Conservation (phyloP, 2,329 filamentous ascomycete genomes). For the Teratosphaeria viscida region DNA sequence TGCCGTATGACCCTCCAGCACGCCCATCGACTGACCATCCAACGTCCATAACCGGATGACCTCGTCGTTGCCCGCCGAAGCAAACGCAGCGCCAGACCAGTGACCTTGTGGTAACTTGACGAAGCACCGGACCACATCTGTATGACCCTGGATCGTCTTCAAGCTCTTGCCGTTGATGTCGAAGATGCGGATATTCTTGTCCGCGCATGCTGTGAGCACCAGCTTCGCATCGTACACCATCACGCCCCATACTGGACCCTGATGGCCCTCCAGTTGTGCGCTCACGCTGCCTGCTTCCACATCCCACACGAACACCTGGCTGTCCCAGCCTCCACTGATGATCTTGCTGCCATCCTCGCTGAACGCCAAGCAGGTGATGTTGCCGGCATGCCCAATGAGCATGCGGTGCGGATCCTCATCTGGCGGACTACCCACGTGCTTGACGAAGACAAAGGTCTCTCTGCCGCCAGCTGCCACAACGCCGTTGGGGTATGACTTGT, state of each 20-base stretch:
- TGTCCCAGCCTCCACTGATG: constrained; percentile 91
- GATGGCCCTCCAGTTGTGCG: constrained; percentile 62
- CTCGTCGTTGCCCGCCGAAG: constrained; percentile 87
- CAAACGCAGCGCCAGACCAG: constrained; percentile 78
- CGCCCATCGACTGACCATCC: constrained; percentile 62
- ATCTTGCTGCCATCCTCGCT: constrained; percentile 61
- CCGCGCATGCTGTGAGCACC: constrained; percentile 73
- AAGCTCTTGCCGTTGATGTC: constrained; percentile 54
- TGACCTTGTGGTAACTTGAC: constrained; percentile 68
- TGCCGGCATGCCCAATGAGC: constrained; percentile 74
- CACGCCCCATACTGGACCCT: constrained; percentile 83
- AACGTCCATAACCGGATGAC: constrained; percentile 80
- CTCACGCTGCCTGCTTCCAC: constrained; percentile 76
- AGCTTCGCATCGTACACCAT: constrained; percentile 69
- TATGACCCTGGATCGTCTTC: constrained; percentile 56
- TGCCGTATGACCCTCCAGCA: constrained; percentile 80
- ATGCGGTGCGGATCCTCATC: constrained; percentile 75
- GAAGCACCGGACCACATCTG: constrained; percentile 79
- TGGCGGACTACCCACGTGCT: constrained; percentile 55
- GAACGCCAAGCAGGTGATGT: constrained; percentile 79
- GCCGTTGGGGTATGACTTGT: constrained; percentile 59
- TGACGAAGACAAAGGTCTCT: constrained; percentile 86
- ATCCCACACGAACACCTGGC: constrained; percentile 75
- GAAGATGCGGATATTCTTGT: constrained; percentile 80
- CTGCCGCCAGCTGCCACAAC: constrained; percentile 80